A percentile compares a stretch with the other conserved stretches of the same genome.
These are phyloP conservation scores for Trichoderma reesei DNA, from an alignment of 495 filamentous ascomycete species.

Conservation along the genomic window DNA sequence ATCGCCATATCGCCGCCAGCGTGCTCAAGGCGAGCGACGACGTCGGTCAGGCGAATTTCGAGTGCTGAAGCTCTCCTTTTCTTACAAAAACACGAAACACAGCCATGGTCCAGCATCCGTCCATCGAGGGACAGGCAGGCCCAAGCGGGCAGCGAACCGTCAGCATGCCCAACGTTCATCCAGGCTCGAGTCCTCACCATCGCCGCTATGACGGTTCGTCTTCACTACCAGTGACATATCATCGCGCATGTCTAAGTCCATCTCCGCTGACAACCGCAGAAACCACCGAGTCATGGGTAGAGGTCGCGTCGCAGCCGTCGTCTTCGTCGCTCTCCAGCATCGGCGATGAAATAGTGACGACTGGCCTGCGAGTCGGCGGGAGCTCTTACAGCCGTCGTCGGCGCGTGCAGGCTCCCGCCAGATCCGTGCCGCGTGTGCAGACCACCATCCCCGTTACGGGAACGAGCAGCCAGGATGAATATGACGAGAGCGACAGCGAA, in stretches of 20 bases:
- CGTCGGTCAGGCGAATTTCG: not conserved
- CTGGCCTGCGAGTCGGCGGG: conserved; percentile 68
- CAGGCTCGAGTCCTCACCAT: conserved; percentile 16
- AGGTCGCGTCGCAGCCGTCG: conserved; percentile 85
- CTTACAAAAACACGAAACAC: not conserved
- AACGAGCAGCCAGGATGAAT: conserved; percentile 81
- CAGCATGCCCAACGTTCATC: not conserved
- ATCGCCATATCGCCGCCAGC: not conserved
- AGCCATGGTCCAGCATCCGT: not conserved
- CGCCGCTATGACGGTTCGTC: conserved; percentile 10
- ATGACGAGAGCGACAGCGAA: conserved; percentile 44
- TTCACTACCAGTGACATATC: not conserved
- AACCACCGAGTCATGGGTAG: conserved; percentile 85
- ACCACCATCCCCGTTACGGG: conserved; percentile 2
- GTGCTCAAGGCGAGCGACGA: not conserved
- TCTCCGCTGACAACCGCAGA: conserved; percentile 18
- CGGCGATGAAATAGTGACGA: conserved; percentile 79
- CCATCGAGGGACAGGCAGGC: not conserved
- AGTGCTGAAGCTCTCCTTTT: not conserved
- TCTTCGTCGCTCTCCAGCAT: conserved; percentile 83
- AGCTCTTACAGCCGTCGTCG: conserved; percentile 20
- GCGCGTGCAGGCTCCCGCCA: conserved; percentile 27
- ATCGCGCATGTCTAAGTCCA: not conserved
- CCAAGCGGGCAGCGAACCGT: not conserved
- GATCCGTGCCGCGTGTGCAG: conserved; percentile 4